These are phyloP conservation scores for Amaranthus cruentus DNA, from an alignment of 148 eudicot genomes.

Conservation along the genomic window DNA sequence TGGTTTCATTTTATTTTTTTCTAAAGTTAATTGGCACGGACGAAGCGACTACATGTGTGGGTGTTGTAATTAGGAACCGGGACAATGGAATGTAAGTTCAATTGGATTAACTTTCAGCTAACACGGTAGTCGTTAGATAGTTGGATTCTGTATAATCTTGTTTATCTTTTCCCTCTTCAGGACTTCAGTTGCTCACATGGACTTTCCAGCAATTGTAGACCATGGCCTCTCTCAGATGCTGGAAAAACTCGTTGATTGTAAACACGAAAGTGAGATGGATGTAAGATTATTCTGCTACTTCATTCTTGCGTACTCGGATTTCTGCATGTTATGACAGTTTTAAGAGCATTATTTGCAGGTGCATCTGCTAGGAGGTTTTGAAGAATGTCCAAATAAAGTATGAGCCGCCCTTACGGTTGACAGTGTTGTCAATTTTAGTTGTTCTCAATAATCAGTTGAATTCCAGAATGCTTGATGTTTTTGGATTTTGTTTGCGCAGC, in stretches of 20 bases:
- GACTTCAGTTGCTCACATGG: conserved; percentile 83
- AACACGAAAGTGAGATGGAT: conserved; percentile 52
- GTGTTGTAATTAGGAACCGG: conserved; percentile 73
- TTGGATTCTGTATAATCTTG: conserved; percentile 6
- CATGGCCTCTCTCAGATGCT: conserved; percentile 84
- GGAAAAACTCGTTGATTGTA: conserved; percentile 40
- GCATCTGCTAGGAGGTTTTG: conserved; percentile 83
- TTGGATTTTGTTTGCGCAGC: conserved; percentile 33
- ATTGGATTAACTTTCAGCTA: conserved; percentile 19
- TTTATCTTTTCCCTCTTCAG: conserved; percentile 32
- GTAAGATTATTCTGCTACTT: conserved; percentile 35
- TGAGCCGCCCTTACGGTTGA: conserved; percentile 29
- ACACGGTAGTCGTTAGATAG: neutral
- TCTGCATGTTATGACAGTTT: conserved; percentile 1
- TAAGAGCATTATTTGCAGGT: conserved; percentile 52
- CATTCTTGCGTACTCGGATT: neutral
- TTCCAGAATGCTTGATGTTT: conserved; percentile 9
- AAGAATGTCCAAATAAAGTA: conserved; percentile 50
- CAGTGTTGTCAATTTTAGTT: conserved; percentile 21
- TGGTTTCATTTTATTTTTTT: conserved; percentile 6
- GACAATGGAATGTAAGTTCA: conserved; percentile 65
- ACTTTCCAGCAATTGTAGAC: conserved; percentile 67
- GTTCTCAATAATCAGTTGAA: conserved; percentile 7
- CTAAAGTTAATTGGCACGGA: conserved; percentile 80
- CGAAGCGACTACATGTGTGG: conserved; percentile 97